Conservation (phyloP, 768 basidiomycete species). For the Dacryopinax primogenitus region DNA sequence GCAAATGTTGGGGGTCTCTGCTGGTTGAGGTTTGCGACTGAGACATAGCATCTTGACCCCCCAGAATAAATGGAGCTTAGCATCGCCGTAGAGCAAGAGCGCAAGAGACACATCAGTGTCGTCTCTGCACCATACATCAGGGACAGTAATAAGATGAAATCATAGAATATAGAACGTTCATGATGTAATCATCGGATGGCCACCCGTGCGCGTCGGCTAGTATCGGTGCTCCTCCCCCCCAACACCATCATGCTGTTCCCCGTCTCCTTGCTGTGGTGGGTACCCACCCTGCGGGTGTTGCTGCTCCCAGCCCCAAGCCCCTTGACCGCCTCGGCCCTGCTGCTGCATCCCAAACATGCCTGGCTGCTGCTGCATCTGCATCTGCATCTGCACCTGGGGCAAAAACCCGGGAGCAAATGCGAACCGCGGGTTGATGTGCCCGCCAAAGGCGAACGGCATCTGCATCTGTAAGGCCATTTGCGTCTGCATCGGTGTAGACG, state of each 20-base stretch:
- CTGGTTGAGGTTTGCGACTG: background rate
- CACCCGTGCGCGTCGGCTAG: background rate
- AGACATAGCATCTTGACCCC: background rate
- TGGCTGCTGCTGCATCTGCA: too few species aligned
- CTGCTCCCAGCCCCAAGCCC: too few species aligned
- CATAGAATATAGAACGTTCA: too few species aligned
- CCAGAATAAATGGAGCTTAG: too few species aligned
- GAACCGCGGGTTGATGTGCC: slow-evolving; percentile 4
- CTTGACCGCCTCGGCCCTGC: too few species aligned
- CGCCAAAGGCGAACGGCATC: background rate
- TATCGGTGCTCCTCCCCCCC: background rate
- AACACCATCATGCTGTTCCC: background rate
- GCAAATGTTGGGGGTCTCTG: background rate
- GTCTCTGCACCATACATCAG: too few species aligned
- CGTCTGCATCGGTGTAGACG: too few species aligned
- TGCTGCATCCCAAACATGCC: background rate
- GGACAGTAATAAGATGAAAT: too few species aligned
- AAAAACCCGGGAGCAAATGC: background rate
- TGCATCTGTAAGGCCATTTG: too few species aligned
- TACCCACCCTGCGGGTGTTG: background rate
- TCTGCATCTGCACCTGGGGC: background rate
- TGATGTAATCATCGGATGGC: too few species aligned
- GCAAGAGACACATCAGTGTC: too few species aligned
- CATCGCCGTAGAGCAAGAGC: too few species aligned
- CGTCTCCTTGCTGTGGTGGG: slow-evolving; percentile 1